Evolutionary conservation across 352 stramenopile species (phyloP), one percentile per base, ranked within the genome.

Genomic region (Phytophthora kernoviae): DNA sequence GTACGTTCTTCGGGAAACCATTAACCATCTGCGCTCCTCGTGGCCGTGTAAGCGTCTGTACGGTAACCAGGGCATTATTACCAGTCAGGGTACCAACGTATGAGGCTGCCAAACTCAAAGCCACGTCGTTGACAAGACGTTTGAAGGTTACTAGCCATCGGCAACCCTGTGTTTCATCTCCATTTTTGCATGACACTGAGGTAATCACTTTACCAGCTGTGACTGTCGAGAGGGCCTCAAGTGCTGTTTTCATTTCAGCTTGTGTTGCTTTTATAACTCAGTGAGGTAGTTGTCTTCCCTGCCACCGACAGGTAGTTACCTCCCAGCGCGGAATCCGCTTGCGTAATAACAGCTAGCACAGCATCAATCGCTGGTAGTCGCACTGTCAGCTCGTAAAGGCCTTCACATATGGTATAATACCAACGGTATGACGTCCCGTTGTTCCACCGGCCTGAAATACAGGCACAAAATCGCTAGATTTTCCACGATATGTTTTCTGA

Each of bases 381-480:
- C 2, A 98, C 89, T 36, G 81, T 86, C 15, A 98, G 65, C 17
- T 78, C 51, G 68, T 98, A 98, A 24, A 69, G 73, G 4, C 96
- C 96, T 54, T 92, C 17, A 98, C 87, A 18, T 88, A 81, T 0
- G 94, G 93, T 18, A 91, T 90, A 73, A 98, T 97, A 24, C 79
- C 87, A 5, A 98, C 77, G 1, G 68, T 64, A 54, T 98, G 87
- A 1, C 74, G 92, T 0, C 93, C 94, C 4, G 88, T 97, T 8
- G 62, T 58, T 0, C 18, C 18, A 0, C 75, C 78, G 12, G 71
- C 73, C 39, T 91, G 91, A 41, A 81, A 95, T 0, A 96, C 73
- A 10, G 82, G 78, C 1, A 93, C 79, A 5, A 80, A 57, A 24
- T 83, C 70, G 20, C 67, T 86, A 1, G 70, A 75, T 4, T 64